Base-by-base conservation (phyloP, 2,329 filamentous ascomycete species). In the Purpureocillium takamizusanense region DNA sequence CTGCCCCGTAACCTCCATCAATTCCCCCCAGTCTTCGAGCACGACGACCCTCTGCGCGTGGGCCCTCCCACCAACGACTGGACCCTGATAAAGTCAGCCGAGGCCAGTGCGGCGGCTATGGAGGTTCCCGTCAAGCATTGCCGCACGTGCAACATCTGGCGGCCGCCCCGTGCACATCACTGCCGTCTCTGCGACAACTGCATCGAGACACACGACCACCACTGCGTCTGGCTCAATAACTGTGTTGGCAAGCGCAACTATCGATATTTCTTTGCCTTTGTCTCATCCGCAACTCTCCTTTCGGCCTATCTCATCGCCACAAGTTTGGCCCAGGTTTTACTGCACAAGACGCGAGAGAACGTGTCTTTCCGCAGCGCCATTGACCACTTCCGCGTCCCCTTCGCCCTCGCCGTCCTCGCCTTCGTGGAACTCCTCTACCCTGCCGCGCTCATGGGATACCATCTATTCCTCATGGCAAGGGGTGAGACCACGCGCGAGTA, bases 191-290 rank as follows among this genome's bases (percentile, higher is more conserved):
- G 92, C 64, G 90, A 98, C 63, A 95, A 94, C 60, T 98, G 92
- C 59, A 78, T 98, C 43, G 92, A 98, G 61, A 95, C 88, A 0
- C 87, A 95, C 49, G 92, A 98, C 55, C 92, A 98, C 55, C 92
- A 98, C 62, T 98, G 92, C 54, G 89, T 97, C 13, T 98, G 92
- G 92, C 76, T 98, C 46, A 98, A 98, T 65, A 98, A 98, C 60
- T 98, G 92, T 49, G 83, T 98, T 36, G 92, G 92, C 32, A 83
- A 90, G 48, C 86, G 92, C 52, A 98, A 98, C 65, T 98, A 98
- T 65, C 86, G 92, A 46, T 97, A 90, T 61, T 98, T 98, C 63
- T 95, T 97, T 59, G 76, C 84, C 10, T 98, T 95, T 61, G 81
- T 98, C 47, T 78, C 78, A 38, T 79, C 82, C 12, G 79, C 78